phyloP scores from a whole-genome alignment of 768 basidiomycete genomes.

The Pisolithus orientalis region DNA sequence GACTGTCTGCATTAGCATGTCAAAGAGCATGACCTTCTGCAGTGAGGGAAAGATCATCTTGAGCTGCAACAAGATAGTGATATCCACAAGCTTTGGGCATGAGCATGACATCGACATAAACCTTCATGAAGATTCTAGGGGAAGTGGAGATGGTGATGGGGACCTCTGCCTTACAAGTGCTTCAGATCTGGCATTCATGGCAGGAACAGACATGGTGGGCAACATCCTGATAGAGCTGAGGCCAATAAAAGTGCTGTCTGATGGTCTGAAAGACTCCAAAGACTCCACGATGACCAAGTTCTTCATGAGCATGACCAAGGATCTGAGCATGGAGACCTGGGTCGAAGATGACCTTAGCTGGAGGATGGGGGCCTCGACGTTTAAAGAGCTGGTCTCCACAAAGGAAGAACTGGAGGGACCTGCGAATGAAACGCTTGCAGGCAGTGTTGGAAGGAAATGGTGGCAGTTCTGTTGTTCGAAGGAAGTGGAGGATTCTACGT shows the following conservation, averaged over 20 bases:
- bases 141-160: conserved; percentile 5
- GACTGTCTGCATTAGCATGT: neutral
- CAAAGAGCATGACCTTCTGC: conserved; percentile 24
- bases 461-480: too few species aligned
- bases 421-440: too few species aligned
- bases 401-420: too few species aligned
- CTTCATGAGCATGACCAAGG: too few species aligned
- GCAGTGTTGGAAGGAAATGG: too few species aligned
- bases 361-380: too few species aligned
- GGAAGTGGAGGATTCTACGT: too few species aligned
- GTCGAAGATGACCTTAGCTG: too few species aligned
- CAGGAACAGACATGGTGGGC: conserved; percentile 6
- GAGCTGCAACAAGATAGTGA: conserved; percentile 13
- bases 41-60: neutral
- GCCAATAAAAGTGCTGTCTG: neutral
- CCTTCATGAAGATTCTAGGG: conserved; percentile 9
- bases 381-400: too few species aligned
- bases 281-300: too few species aligned
- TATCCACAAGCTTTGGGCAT: conserved; percentile 1
- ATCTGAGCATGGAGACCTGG: too few species aligned
- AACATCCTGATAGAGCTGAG: conserved; percentile 21
- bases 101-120: neutral
- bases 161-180: conserved; percentile 13
- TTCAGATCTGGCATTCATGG: conserved; percentile 29
- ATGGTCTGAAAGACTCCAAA: too few species aligned